Conservation (phyloP, 1,284 basidiomycete species). For the Sanguinoderma infundibulare region DNA sequence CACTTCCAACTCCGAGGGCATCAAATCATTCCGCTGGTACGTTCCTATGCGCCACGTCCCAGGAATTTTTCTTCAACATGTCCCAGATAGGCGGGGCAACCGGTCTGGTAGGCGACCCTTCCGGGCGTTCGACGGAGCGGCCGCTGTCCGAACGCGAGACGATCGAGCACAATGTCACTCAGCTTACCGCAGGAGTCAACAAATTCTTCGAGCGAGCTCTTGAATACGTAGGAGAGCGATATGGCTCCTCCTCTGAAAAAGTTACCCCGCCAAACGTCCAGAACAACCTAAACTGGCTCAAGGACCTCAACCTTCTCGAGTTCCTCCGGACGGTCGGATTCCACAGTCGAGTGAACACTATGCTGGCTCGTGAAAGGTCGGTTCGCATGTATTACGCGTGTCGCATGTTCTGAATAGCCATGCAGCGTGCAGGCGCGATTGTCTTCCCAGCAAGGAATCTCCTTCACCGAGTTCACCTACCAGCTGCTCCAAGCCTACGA, state of each 20-base stretch:
- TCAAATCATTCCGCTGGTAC: slow-evolving; percentile 70
- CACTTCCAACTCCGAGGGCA: slow-evolving; percentile 91
- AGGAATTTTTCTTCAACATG: not conserved
- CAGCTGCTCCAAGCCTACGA: slow-evolving; percentile 98
- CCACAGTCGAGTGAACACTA: slow-evolving; percentile 83
- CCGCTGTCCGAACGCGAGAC: slow-evolving; percentile 64
- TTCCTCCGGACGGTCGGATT: slow-evolving; percentile 88
- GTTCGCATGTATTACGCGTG: slow-evolving; percentile 21
- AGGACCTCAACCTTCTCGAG: slow-evolving; percentile 75
- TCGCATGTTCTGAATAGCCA: not conserved
- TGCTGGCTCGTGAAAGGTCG: slow-evolving; percentile 92
- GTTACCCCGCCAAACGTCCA: slow-evolving; percentile 51
- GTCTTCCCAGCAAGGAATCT: slow-evolving; percentile 80
- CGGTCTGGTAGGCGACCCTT: slow-evolving; percentile 96
- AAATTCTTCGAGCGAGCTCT: slow-evolving; percentile 75
- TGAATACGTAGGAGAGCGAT: slow-evolving; percentile 56
- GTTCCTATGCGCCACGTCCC: not conserved
- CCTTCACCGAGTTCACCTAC: slow-evolving; percentile 97
- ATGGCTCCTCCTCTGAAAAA: slow-evolving; percentile 24
- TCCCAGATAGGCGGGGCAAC: slow-evolving; percentile 95
- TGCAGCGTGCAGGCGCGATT: slow-evolving; percentile 88
- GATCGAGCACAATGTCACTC: slow-evolving; percentile 71
- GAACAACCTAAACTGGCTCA: slow-evolving; percentile 90
- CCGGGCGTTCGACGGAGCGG: slow-evolving; percentile 87
- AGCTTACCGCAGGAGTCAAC: slow-evolving; percentile 70